Evolutionary conservation across 2,329 filamentous ascomycete species (phyloP).

Genomic region (Dichotomopilus funicola): DNA sequence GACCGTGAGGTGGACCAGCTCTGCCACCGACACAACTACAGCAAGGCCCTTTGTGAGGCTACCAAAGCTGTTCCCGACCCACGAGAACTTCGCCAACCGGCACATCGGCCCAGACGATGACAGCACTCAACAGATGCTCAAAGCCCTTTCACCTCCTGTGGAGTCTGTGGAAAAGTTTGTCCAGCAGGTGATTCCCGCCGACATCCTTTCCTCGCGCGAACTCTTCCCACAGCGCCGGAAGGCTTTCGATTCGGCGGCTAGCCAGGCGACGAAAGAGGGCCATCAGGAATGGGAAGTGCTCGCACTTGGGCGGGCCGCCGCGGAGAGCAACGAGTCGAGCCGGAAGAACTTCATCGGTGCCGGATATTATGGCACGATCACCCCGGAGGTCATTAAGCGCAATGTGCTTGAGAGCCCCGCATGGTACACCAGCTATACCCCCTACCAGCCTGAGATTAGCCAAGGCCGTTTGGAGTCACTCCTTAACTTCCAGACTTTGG

Average conservation of each 20-base stretch:
- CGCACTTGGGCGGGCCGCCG: slow-evolving; percentile 32
- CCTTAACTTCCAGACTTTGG: slow-evolving; percentile 92
- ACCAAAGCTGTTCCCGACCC: slow-evolving; percentile 24
- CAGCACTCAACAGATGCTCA: slow-evolving; percentile 71
- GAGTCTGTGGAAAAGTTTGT: slow-evolving; percentile 75
- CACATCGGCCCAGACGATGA: slow-evolving; percentile 78
- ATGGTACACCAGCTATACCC: slow-evolving; percentile 98
- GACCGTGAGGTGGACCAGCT: neutral
- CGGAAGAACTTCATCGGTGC: slow-evolving; percentile 69
- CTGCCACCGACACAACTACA: neutral
- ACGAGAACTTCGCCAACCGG: slow-evolving; percentile 67
- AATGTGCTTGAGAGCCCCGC: slow-evolving; percentile 89
- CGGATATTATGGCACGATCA: slow-evolving; percentile 82
- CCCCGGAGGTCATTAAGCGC: slow-evolving; percentile 83
- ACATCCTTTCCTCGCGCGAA: slow-evolving; percentile 64
- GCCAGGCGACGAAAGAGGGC: slow-evolving; percentile 32
- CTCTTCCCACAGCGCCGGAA: slow-evolving; percentile 49
- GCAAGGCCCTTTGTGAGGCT: slow-evolving; percentile 11
- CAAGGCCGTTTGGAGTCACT: slow-evolving; percentile 88
- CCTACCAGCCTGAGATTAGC: slow-evolving; percentile 95
- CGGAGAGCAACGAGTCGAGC: slow-evolving; percentile 34
- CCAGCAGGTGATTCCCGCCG: slow-evolving; percentile 70
- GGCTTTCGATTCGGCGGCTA: slow-evolving; percentile 33
- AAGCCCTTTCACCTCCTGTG: slow-evolving; percentile 66
- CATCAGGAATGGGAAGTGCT: slow-evolving; percentile 56